These are phyloP conservation scores for Amaranthus palmeri DNA, from an alignment of 148 eudicot genomes.

Conservation along the genomic window DNA sequence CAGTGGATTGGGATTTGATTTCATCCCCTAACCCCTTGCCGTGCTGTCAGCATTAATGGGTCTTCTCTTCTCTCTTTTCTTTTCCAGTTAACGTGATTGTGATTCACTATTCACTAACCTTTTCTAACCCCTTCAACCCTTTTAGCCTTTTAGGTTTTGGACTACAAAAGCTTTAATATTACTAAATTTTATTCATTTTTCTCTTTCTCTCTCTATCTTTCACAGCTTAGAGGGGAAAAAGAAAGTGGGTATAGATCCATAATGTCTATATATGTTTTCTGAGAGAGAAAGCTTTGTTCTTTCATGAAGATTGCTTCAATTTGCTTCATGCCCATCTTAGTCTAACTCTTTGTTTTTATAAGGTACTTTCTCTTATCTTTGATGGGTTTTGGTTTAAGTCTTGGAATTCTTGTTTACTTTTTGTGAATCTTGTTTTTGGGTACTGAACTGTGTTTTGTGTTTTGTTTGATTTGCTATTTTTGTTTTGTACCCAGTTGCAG, in stretches of 20 bases:
- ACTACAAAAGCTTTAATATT: neutral
- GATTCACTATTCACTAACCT: neutral
- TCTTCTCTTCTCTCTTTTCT: neutral
- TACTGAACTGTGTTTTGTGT: constrained; percentile 3
- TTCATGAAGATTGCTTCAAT: constrained; percentile 12
- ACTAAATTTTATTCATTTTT: neutral
- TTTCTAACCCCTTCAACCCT: neutral
- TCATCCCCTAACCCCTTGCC: neutral
- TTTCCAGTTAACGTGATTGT: constrained; percentile 16
- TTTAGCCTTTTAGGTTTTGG: neutral
- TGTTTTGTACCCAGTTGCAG: constrained; percentile 13
- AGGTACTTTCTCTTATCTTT: constrained; percentile 4
- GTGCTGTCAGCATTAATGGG: constrained; percentile 29
- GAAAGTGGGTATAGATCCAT: neutral
- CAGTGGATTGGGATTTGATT: too few relatives aligned
- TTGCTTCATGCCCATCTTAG: constrained; percentile 3
- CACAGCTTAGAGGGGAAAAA: neutral
- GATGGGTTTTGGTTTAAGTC: neutral
- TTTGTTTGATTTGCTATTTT: neutral
- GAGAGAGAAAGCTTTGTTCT: constrained; percentile 1
- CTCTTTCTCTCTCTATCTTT: too few relatives aligned
- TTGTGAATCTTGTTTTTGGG: constrained; percentile 17
- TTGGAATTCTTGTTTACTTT: neutral
- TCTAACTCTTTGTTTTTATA: neutral
- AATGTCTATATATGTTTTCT: neutral